Base-by-base conservation (phyloP, 2,329 filamentous ascomycete species). In the Colletotrichum orchidophilum region DNA sequence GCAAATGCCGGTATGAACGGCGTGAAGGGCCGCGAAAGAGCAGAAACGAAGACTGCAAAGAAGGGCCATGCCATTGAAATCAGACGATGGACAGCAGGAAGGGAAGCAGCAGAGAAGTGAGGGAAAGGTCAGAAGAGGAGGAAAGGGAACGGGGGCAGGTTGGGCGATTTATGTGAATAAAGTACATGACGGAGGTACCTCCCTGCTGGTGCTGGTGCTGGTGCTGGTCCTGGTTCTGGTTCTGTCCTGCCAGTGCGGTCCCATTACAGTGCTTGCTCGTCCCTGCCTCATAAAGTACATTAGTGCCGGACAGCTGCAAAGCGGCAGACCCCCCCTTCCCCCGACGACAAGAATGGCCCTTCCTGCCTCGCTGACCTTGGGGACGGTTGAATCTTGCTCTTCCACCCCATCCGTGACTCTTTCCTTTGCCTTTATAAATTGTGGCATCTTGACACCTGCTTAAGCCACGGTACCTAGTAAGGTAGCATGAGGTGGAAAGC, bases 101-200 rank as follows among this genome's bases (percentile, higher is more conserved):
- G 53, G 69, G 61, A 59, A 31, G 57, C 65, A 59, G 59, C 55
- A 70, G 66, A 70, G 54, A 31, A 53, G 35, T 42, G 62, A 73
- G 49, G 54, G 49, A 67, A 61, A 69, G 61, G 52, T n/a, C 53
- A 60, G 50, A 52, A 46, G 49, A 29, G 59, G 59, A 66, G 46
- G 53, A 64, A 52, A 71, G 69, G 64, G 58, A 52, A 70, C 63
- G 66, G 63, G 67, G 68, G 65, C 53, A 60, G 53, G 63, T 64
- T 66, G 70, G 66, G 60, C 54, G 70, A 72, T 66, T 72, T 72
- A 70, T 72, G 70, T 70, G 66, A 65, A 70, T 54, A 53, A 39
- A 53, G 65, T 71, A 69, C 67, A 64, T 66, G 8, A 8, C 54
- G 42, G 60, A 63, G 39, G 53, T 53, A 62, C 57, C 64, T 67